Percentiles rank a stretch among this genome's conserved stretches.
Evolutionary conservation across 2,329 filamentous ascomycete species (phyloP).

Genomic region (Periconia sp.): DNA sequence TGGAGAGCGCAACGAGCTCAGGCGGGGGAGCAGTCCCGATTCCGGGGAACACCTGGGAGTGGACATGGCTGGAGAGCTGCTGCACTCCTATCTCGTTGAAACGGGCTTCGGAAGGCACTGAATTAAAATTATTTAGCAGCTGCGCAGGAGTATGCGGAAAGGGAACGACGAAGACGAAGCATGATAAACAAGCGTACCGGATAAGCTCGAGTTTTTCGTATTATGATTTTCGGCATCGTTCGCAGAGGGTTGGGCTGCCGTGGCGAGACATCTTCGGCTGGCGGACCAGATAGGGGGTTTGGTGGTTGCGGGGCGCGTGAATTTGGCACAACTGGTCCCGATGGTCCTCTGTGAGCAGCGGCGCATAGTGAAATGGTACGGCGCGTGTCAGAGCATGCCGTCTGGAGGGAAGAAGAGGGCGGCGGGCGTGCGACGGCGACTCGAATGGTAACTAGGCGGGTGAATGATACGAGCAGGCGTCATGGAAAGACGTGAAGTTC

Average conservation of each 20-base stretch:
- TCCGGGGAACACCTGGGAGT: slow-evolving; percentile 76
- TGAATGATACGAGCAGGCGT: slow-evolving; percentile 4
- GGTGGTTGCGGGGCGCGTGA: slow-evolving; percentile 16
- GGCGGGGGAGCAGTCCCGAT: slow-evolving; percentile 58
- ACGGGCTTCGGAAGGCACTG: slow-evolving; percentile 59
- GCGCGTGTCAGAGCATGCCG: slow-evolving; percentile 30
- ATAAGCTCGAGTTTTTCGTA: slow-evolving; percentile 13
- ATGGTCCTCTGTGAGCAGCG: slow-evolving; percentile 24
- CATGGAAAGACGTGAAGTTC: slow-evolving; percentile 1
- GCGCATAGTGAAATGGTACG: slow-evolving; percentile 30
- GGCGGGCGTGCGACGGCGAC: neutral
- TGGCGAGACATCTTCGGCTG: slow-evolving; percentile 32
- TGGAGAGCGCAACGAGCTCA: slow-evolving; percentile 77
- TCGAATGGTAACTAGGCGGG: neutral
- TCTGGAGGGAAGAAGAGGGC: neutral
- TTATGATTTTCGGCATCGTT: slow-evolving; percentile 8
- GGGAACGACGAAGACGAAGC: neutral
- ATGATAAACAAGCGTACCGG: slow-evolving; percentile 16
- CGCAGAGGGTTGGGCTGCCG: slow-evolving; percentile 8
- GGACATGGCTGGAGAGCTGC: slow-evolving; percentile 82
- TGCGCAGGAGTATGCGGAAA: neutral
- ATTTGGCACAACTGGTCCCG: slow-evolving; percentile 20
- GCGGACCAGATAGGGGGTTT: slow-evolving; percentile 14
- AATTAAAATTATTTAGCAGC: slow-evolving; percentile 6
- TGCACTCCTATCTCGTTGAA: slow-evolving; percentile 95